Conservation (phyloP, 495 filamentous ascomycete genomes). For the Podospora australis region DNA sequence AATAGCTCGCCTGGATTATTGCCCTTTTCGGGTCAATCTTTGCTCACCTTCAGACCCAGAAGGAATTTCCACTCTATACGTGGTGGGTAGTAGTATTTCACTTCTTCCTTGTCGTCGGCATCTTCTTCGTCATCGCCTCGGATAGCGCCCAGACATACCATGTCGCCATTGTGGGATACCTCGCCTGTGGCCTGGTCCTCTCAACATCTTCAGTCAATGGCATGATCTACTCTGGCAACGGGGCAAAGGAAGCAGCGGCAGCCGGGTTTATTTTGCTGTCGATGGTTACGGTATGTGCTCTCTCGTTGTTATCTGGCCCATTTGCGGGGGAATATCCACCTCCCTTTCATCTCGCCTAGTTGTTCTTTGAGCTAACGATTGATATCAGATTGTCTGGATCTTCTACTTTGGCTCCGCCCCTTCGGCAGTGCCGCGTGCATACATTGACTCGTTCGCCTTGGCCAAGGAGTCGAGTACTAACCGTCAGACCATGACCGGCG, state of each 20-base stretch:
- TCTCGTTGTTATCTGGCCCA: background rate
- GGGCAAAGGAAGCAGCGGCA: slow-evolving; percentile 74
- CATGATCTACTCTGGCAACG: slow-evolving; percentile 62
- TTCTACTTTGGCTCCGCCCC: slow-evolving; percentile 96
- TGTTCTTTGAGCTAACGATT: slow-evolving; percentile 17
- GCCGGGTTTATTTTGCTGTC: slow-evolving; percentile 94
- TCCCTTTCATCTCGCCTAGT: background rate
- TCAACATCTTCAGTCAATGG: slow-evolving; percentile 78
- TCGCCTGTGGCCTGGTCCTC: slow-evolving; percentile 73
- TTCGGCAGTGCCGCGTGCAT: slow-evolving; percentile 77
- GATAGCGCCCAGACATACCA: slow-evolving; percentile 80
- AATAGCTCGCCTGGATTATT: slow-evolving; percentile 89
- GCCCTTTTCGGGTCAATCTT: slow-evolving; percentile 81
- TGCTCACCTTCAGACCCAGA: slow-evolving; percentile 41
- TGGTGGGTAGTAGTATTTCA: slow-evolving; percentile 90
- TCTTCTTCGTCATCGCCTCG: slow-evolving; percentile 73
- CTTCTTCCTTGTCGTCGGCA: slow-evolving; percentile 71
- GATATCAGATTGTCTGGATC: slow-evolving; percentile 83
- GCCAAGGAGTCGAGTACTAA: slow-evolving; percentile 72
- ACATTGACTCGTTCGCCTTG: slow-evolving; percentile 92
- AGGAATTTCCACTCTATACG: slow-evolving; percentile 68
- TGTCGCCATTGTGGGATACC: slow-evolving; percentile 86
- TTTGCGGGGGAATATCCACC: background rate
- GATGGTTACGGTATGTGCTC: slow-evolving; percentile 76
- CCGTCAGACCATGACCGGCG: slow-evolving; percentile 63